These are phyloP conservation scores for Salvia splendens DNA, from an alignment of 257 asterid genomes.

Conservation along the genomic window DNA sequence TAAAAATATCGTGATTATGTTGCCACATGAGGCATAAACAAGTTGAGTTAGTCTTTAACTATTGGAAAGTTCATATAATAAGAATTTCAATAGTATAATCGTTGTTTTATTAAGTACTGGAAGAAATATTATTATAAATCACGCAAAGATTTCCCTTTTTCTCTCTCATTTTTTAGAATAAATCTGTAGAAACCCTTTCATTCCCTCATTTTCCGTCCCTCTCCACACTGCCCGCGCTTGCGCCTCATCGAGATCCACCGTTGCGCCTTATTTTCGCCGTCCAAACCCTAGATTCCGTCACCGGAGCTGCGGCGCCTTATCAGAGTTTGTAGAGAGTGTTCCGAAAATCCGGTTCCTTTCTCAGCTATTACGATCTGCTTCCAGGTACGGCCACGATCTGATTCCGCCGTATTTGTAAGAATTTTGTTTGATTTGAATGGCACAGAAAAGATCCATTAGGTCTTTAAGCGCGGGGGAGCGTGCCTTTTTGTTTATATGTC, in stretches of 20 bases:
- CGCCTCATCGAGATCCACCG: conserved; percentile 45
- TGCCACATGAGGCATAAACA: too few species aligned
- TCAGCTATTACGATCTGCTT: conserved; percentile 34
- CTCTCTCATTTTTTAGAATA: conserved; percentile 3
- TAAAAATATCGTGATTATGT: too few species aligned
- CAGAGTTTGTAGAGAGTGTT: conserved; percentile 30
- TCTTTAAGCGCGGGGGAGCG: neutral
- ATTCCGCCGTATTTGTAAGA: neutral
- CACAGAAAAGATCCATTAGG: conserved; percentile 24
- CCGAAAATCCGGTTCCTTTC: conserved; percentile 38
- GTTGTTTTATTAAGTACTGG: too few species aligned
- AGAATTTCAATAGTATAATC: too few species aligned
- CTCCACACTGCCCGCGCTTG: conserved; percentile 5
- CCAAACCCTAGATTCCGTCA: conserved; percentile 53
- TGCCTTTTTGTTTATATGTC: conserved; percentile 30
- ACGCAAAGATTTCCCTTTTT: conserved; percentile 25
- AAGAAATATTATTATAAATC: neutral
- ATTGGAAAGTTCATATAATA: too few species aligned
- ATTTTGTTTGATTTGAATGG: conserved; percentile 8
- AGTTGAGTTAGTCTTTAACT: too few species aligned
- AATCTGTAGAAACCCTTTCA: conserved; percentile 34
- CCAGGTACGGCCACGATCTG: conserved; percentile 37
- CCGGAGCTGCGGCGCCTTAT: conserved; percentile 31
- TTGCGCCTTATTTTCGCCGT: conserved; percentile 6
- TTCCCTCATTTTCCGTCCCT: neutral